Conservation (phyloP, 257 asterid species). For the Oldenlandia corymbosa region DNA sequence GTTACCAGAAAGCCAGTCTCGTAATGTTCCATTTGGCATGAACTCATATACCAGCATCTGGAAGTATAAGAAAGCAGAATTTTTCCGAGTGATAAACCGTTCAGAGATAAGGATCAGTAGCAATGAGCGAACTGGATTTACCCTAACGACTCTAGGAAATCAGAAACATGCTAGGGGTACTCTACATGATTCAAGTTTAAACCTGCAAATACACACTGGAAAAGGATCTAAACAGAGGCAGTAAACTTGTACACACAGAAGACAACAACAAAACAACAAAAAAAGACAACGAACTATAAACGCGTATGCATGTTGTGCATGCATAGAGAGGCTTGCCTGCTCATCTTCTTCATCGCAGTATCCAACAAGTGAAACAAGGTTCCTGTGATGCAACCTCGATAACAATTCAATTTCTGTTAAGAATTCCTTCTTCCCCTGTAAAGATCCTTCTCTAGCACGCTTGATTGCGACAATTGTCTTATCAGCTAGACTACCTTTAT, state of each 20-base stretch:
- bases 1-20: constrained; percentile 74
- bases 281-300: background rate
- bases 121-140: too few species aligned
- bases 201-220: too few species aligned
- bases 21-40: constrained; percentile 78
- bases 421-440: constrained; percentile 45
- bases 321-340: constrained; percentile 41
- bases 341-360: constrained; percentile 75
- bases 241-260: too few species aligned
- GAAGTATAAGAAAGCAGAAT: too few species aligned
- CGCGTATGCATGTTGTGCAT: background rate
- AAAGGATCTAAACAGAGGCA: too few species aligned
- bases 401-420: constrained; percentile 39
- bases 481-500: constrained; percentile 30
- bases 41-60: constrained; percentile 90
- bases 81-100: too few species aligned
- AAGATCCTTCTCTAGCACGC: constrained; percentile 41
- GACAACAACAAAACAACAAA: too few species aligned
- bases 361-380: constrained; percentile 43
- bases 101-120: too few species aligned
- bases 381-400: constrained; percentile 45
- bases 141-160: constrained; percentile 16
- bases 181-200: too few species aligned
- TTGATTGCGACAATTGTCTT: constrained; percentile 34
- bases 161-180: background rate